Evolutionary conservation across 1,284 basidiomycete species (phyloP), one percentile per base, ranked within the genome.

Genomic region (Cryptococcus hybrid): DNA sequence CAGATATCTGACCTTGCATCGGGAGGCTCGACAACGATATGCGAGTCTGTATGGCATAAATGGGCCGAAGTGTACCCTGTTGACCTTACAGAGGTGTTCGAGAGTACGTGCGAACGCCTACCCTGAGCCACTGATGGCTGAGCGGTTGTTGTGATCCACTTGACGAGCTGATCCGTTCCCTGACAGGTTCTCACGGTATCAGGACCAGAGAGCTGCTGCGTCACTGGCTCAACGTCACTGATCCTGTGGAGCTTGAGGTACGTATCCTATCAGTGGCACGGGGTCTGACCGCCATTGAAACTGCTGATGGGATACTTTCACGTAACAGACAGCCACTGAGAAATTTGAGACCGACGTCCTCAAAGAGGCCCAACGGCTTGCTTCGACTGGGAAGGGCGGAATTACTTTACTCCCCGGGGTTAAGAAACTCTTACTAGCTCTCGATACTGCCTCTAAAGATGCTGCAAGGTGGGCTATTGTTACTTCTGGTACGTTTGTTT

Each of bases 401-500:
- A 61, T 78, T 42, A 58, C 67, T 47, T 67, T 76, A 18, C 64
- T 78, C 3, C 75, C 76, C 7, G 76, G 75, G 7, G 75, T 75
- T 0, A 40, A 62, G 37, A 59, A 60, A 3, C 52, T 78, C 38
- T 61, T 77, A 35, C 56, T 51, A n/a, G 61, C 56, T 2, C 39
- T 51, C 15, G 12, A 39, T 15, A 11, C n/a, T 3, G 36, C 39
- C 12, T 37, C 36, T 5, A n/a, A 42, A 3, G 50, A 51, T 18
- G 18, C 34, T 84, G 87, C 15, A 84, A 85, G 51, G 77, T 85
- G 88, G 88, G 87, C 86, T 5, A 88, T 90, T 62, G 87, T 88
- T 30, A 90, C 88, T 5, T 89, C 88, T 47, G 50, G 50, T 51
- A 24, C 5, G 37, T 40, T 24, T 24, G 11, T 24, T 47, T 13